These are phyloP conservation scores for Crithidia brevicula DNA, from an alignment of 208 protist species.

Conservation along the genomic window DNA sequence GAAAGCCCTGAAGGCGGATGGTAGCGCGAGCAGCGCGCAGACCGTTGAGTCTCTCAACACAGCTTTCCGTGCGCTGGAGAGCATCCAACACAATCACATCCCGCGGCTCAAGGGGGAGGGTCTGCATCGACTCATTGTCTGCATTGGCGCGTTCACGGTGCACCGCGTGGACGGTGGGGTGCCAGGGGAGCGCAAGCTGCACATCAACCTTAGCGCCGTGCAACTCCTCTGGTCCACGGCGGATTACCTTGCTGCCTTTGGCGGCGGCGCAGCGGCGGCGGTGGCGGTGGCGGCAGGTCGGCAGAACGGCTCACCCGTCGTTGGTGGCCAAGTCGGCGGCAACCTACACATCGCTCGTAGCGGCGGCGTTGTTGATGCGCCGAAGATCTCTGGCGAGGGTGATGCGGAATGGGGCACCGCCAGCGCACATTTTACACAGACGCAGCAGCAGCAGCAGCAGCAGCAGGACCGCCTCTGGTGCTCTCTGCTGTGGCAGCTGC, in stretches of 20 bases:
- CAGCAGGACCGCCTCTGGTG: slow-evolving; percentile 42
- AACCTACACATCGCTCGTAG: neutral
- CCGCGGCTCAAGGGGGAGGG: slow-evolving; percentile 53
- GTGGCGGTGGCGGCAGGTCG: neutral
- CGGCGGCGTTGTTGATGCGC: too few relatives aligned
- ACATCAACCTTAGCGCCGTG: slow-evolving; percentile 85
- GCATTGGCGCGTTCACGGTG: slow-evolving; percentile 61
- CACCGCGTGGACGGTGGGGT: slow-evolving; percentile 35
- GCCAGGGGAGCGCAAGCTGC: slow-evolving; percentile 47
- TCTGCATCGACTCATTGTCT: slow-evolving; percentile 58
- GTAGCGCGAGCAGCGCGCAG: slow-evolving; percentile 13
- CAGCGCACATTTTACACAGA: neutral
- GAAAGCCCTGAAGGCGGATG: neutral
- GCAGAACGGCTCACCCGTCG: neutral
- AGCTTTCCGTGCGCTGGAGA: slow-evolving; percentile 72
- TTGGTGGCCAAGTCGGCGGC: neutral
- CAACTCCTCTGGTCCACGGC: slow-evolving; percentile 88
- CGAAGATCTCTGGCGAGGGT: too few relatives aligned
- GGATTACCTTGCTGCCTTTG: slow-evolving; percentile 65
- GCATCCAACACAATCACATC: slow-evolving; percentile 79
- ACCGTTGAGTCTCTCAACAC: slow-evolving; percentile 43
- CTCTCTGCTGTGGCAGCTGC: slow-evolving; percentile 56
- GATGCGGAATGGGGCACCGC: too few relatives aligned
- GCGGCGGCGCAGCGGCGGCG: neutral
- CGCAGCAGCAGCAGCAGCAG: slow-evolving; percentile 2